phyloP scores from a whole-genome alignment of 2,329 filamentous ascomycete species.

The Trichoderma semiorbis region DNA sequence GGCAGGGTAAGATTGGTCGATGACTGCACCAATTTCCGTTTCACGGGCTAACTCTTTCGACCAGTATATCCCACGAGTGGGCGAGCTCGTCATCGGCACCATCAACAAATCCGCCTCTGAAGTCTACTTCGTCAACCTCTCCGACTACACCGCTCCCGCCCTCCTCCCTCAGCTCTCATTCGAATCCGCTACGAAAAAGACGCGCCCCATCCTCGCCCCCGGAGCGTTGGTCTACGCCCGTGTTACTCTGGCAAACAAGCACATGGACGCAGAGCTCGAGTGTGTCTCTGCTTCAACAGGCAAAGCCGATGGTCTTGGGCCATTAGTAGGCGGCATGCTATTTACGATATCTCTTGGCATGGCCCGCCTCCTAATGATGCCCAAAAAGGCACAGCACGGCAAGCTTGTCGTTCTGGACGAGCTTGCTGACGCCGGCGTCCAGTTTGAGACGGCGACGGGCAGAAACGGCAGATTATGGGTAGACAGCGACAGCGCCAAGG shows the following conservation, averaged over 20 bases:
- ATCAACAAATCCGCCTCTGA: constrained; percentile 73
- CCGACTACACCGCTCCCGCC: constrained; percentile 60
- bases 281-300: constrained; percentile 84
- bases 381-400: constrained; percentile 57
- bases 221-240: constrained; percentile 88
- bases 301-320: constrained; percentile 83
- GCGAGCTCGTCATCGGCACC: constrained; percentile 86
- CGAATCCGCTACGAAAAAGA: constrained; percentile 89
- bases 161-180: constrained; percentile 86
- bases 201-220: constrained; percentile 69
- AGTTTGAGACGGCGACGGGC: constrained; percentile 91
- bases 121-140: constrained; percentile 74
- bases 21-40: not conserved
- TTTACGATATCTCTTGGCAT: constrained; percentile 77
- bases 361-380: constrained; percentile 73
- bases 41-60: constrained; percentile 25
- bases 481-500: constrained; percentile 69
- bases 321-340: constrained; percentile 79
- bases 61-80: constrained; percentile 73
- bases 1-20: constrained; percentile 55
- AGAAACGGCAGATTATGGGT: constrained; percentile 93
- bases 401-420: constrained; percentile 74
- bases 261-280: constrained; percentile 86
- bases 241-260: constrained; percentile 70
- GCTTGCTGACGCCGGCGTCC: constrained; percentile 69